Conservation (phyloP, 768 basidiomycete genomes). For the Xanthoconium purpureum region DNA sequence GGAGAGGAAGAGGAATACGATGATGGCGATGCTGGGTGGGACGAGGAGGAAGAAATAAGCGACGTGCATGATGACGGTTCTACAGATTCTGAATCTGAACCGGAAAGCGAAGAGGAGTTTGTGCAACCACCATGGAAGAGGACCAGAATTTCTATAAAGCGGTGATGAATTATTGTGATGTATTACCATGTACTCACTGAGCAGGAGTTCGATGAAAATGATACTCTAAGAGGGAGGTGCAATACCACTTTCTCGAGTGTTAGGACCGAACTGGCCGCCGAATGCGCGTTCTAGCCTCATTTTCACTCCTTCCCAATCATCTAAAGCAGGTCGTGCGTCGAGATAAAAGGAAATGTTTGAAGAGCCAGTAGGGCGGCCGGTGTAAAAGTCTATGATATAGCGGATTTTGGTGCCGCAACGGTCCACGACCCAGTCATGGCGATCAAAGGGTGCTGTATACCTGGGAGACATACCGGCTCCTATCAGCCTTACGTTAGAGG, state of each 20-base stretch:
- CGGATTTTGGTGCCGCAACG: constrained; percentile 86
- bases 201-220: not conserved
- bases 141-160: constrained; percentile 47
- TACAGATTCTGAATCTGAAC: constrained; percentile 40
- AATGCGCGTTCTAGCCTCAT: constrained; percentile 71
- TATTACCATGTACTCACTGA: constrained; percentile 15
- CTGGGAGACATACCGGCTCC: constrained; percentile 39
- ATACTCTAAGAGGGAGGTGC: constrained; percentile 13
- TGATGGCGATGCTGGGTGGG: constrained; percentile 42
- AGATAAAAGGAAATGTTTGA: constrained; percentile 81
- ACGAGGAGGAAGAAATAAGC: constrained; percentile 64
- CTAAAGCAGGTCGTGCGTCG: constrained; percentile 91
- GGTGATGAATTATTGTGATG: constrained; percentile 27
- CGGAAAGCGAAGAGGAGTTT: constrained; percentile 46
- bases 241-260: constrained; percentile 17
- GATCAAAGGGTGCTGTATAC: constrained; percentile 91
- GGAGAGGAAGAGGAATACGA: constrained; percentile 39
- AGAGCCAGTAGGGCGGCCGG: constrained; percentile 56
- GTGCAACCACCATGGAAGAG: constrained; percentile 55
- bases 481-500: not conserved
- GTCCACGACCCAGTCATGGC: constrained; percentile 96
- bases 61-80: constrained; percentile 49
- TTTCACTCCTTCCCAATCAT: constrained; percentile 89
- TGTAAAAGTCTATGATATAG: constrained; percentile 98
- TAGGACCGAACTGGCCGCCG: constrained; percentile 32